Evolutionary conservation across 108 stramenopile genomes (phyloP), one percentile per base, ranked within the genome.

Genomic region (Nitzschia sp.): DNA sequence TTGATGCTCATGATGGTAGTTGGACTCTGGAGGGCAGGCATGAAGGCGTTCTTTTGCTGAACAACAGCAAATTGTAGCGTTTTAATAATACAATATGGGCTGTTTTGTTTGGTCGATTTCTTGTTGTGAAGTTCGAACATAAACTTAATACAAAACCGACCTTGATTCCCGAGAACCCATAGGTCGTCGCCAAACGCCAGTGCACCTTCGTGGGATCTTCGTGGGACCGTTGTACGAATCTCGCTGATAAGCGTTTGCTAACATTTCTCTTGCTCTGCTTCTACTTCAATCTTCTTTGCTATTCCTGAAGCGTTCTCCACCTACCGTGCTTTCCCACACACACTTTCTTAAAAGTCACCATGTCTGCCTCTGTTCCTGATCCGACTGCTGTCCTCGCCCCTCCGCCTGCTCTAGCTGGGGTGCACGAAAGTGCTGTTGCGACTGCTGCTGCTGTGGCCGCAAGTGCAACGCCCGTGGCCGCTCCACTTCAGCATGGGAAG

Each of bases 281-380:
- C 13, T 13, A 9, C 38, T 13, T 42, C 38, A 6, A 42, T 42
- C 13, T 42, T 9, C 9, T 42, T 42, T 13, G 38, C 38, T 13
- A 42, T 42, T 42, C 38, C 38, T n/a, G n/a, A n/a, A n/a, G n/a
- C n/a, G n/a, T n/a, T n/a, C n/a, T n/a, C n/a, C n/a, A n/a, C n/a
- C n/a, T n/a, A n/a, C n/a, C n/a, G n/a, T n/a, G 38, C 38, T 42
- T 42, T 42, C 38, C 38, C 6, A 13, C 38, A n/a, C 13, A 9
- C 38, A 13, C 6, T 42, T 42, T 42, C 6, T 42, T 13, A 42
- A 42, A 9, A 42, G 38, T 42, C 38, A 69, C 38, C 25, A 69
- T 69, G 68, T 59, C 57, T 45, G 42, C 68, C 8, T 57, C 68
- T 57, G 68, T 69, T 46, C 54, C 68, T 26, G 68, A 69, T 45